Percentiles rank a stretch among this genome's conserved stretches.
These are phyloP conservation scores for Bipolaris victoriae DNA, from an alignment of 2,329 filamentous ascomycete species.

Conservation along the genomic window DNA sequence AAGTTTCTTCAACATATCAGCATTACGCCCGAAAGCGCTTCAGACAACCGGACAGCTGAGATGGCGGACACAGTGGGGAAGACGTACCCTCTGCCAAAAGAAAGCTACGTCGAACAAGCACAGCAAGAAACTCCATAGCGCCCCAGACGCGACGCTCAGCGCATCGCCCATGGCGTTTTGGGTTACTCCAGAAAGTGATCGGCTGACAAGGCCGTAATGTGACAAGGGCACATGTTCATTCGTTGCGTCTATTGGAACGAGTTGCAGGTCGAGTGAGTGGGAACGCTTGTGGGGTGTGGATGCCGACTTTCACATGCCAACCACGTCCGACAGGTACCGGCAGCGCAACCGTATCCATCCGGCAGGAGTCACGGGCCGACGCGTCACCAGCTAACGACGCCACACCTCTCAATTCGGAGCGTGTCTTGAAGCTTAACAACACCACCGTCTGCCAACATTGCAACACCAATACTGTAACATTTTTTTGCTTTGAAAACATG, in stretches of 20 bases:
- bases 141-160: slow-evolving; percentile 11
- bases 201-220: slow-evolving; percentile 22
- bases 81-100: slow-evolving; percentile 51
- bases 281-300: slow-evolving; percentile 13
- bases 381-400: slow-evolving; percentile 9
- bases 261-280: slow-evolving; percentile 25
- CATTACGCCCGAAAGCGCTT: slow-evolving; percentile 2
- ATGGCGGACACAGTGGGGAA: background rate
- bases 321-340: too few species aligned
- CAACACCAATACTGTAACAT: background rate
- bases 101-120: slow-evolving; percentile 48
- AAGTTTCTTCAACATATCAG: slow-evolving; percentile 63
- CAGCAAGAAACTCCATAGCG: slow-evolving; percentile 38
- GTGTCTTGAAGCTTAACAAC: slow-evolving; percentile 3
- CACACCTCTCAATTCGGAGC: background rate
- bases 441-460: background rate
- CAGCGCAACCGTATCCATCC: too few species aligned
- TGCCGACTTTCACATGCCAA: slow-evolving; percentile 28
- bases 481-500: slow-evolving; percentile 29
- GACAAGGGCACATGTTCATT: slow-evolving; percentile 35
- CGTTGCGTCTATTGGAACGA: slow-evolving; percentile 26
- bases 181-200: slow-evolving; percentile 20
- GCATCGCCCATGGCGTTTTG: slow-evolving; percentile 31
- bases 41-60: background rate
- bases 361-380: background rate